Percentiles rank a stretch among this genome's conserved stretches.
These are phyloP conservation scores for Citeromyces siamensis DNA, from an alignment of 1,139 yeast species.

Conservation along the genomic window DNA sequence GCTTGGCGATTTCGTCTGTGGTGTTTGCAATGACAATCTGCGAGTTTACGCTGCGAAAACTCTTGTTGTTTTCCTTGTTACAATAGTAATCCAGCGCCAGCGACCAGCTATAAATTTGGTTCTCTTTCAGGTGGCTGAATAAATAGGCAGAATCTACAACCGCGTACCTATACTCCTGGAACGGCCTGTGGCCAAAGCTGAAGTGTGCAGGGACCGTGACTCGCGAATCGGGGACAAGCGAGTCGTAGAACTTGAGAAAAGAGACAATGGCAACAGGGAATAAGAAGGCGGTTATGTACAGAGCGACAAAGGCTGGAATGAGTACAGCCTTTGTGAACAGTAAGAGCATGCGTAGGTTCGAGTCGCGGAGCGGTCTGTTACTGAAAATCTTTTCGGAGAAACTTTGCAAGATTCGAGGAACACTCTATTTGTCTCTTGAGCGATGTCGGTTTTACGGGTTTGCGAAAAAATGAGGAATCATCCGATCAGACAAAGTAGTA, in stretches of 20 bases:
- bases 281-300: constrained; percentile 11
- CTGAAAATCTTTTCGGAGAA: constrained; percentile 7
- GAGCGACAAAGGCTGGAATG: constrained; percentile 8
- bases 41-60: constrained; percentile 4
- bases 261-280: constrained; percentile 25
- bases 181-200: constrained; percentile 15
- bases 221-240: constrained; percentile 23
- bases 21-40: constrained; percentile 4
- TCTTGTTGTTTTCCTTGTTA: constrained; percentile 2
- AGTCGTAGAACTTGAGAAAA: constrained; percentile 24
- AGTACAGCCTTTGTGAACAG: constrained; percentile 11
- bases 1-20: not conserved
- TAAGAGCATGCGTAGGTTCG: constrained; percentile 8
- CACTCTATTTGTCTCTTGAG: no score
- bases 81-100: constrained; percentile 5
- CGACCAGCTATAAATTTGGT: constrained; percentile 2
- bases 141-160: constrained; percentile 9
- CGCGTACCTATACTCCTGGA: constrained; percentile 16
- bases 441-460: no score
- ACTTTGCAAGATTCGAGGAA: not conserved
- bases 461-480: no score
- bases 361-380: not conserved
- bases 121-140: not conserved
- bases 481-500: no score
- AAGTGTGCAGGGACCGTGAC: constrained; percentile 20